Evolutionary conservation across 371 early-diverging fungal genomes (phyloP), one percentile per base, ranked within the genome.

Genomic region (Gilbertella persicaria): DNA sequence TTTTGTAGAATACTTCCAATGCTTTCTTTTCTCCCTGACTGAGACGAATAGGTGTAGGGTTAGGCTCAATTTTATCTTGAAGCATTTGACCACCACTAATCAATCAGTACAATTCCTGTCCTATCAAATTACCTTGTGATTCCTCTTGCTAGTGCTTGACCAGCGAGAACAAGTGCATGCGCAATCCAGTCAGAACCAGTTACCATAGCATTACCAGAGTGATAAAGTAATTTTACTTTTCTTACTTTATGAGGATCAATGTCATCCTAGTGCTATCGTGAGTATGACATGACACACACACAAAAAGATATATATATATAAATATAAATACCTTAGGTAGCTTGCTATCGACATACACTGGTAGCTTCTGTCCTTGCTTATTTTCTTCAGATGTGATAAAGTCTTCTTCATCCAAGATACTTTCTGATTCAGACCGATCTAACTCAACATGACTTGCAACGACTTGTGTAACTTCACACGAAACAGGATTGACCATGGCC

Each of bases 181-280:
- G 71, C 71, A 23, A 71, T 53, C 68, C 74, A 68, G 37, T 63
- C 74, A 4, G 71, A 70, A 10, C 71, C 74, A 28, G 60, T 53
- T 9, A 68, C 53, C 24, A 74, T 50, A 16, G 68, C 63, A 53
- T 67, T 56, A 9, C 70, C 59, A 14, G 70, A 62, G 33, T 62
- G 56, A 51, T 69, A 64, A 16, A 73, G 41, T 10, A 73, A 23
- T 6, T 40, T 48, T 0, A 73, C 74, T 25, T 60, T 66, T 30
- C 48, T 37, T 21, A 59, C 19, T 20, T 64, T 39, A 26, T 45
- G 26, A 21, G 58, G 53, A 16, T 45, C 33, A 3, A 26, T 13
- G 14, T 30, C 23, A 16, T 52, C 45, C 52, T 58, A 36, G n/a
- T n/a, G n/a, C n/a, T n/a, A n/a, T n/a, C n/a, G n/a, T n/a, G n/a